Base-by-base conservation (phyloP, 495 filamentous ascomycete species). In the Neurospora sp. region DNA sequence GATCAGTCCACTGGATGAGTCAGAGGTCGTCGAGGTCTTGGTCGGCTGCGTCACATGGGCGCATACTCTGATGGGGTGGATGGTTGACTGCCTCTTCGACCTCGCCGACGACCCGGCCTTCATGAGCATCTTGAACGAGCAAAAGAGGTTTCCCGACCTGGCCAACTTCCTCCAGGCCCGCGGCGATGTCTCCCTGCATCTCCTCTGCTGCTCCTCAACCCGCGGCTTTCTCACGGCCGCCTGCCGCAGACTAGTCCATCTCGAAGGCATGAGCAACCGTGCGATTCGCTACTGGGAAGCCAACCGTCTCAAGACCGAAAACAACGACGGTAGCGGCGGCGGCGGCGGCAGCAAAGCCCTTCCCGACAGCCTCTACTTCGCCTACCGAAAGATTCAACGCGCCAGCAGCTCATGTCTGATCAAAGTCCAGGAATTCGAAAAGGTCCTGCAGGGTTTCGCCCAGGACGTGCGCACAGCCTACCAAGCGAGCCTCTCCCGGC, bases 131-230 rank as follows among this genome's bases (percentile, higher is more conserved):
- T 78, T 88, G 37, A 74, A 77, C 19, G 81, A 79, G 11, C 77
- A 77, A 31, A 80, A 79, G n/a, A 80, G 90, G 83, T 75, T 89
- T 73, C 74, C 82, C 28, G 84, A 87, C 69, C 78, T 88, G 73
- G 79, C 83, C 37, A 71, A 42, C 15, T 84, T 86, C 69, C 78
- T 89, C 34, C 81, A 81, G 11, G 72, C 79, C 11, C 82, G 82
- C 37, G 84, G 84, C 59, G 82, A 87, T 39, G 81, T 93, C 17
- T 84, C 90, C 34, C 84, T 96, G 34, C 84, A 93, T 73, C 83
- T 94, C 69, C 83, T 94, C 69, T 87, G 94, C 31, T 90, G 90
- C 73, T 92, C 91, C 70, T 89, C 91, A 75, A 90, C 92, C 17
- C 89, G 93, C 13, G 87, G 89, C 62, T 90, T 94, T 76, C 83